These are phyloP conservation scores for Theobroma grandiflorum DNA, from an alignment of 441 rosid species.

Conservation along the genomic window DNA sequence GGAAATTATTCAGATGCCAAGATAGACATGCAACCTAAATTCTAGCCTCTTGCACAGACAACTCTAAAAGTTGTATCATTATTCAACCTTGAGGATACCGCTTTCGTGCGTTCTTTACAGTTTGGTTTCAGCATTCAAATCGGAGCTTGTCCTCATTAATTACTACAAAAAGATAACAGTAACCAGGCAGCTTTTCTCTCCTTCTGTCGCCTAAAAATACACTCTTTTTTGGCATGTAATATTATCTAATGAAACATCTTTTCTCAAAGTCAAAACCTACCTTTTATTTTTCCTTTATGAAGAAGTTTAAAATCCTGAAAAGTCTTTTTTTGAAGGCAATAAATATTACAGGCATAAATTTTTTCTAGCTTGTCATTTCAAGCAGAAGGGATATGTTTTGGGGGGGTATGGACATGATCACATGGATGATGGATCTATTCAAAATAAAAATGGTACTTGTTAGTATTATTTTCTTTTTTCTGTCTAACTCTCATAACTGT, in stretches of 20 bases:
- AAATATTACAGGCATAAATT: neutral
- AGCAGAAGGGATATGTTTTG: neutral
- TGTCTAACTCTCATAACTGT: neutral
- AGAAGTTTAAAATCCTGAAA: neutral
- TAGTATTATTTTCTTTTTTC: too few species aligned
- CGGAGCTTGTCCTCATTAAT: neutral
- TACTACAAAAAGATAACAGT: neutral
- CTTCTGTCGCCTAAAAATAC: neutral
- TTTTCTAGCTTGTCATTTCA: neutral
- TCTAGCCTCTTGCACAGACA: neutral
- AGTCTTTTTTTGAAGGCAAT: neutral
- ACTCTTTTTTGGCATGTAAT: neutral
- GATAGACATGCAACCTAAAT: neutral
- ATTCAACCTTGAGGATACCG: neutral
- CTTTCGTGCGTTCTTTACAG: neutral
- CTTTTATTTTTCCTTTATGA: neutral
- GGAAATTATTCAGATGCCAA: neutral
- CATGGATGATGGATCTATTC: neutral
- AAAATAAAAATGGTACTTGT: neutral
- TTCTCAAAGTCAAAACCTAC: neutral
- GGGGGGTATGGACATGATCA: neutral
- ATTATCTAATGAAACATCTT: neutral
- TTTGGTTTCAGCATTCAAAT: neutral
- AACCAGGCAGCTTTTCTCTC: neutral
- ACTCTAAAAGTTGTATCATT: neutral